Conservation (phyloP, 441 rosid genomes). For the Gossypium trilobum region DNA sequence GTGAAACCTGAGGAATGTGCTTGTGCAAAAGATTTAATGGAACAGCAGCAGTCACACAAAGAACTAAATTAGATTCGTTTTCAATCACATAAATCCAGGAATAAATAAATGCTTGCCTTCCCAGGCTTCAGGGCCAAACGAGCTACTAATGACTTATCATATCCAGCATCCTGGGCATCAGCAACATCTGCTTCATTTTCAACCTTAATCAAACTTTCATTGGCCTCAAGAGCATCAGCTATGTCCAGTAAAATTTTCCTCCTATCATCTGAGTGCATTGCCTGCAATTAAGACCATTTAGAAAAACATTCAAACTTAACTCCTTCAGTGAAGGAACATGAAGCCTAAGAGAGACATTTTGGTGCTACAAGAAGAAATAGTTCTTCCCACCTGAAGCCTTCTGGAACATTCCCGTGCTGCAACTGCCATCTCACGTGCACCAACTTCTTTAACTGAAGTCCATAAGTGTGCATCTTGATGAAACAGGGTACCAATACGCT, state of each 20-base stretch:
- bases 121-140: slow-evolving; percentile 41
- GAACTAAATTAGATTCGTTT: background rate
- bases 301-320: slow-evolving; percentile 7
- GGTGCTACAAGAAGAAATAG: background rate
- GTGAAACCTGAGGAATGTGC: background rate
- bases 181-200: slow-evolving; percentile 42
- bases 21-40: background rate
- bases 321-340: background rate
- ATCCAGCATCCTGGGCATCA: slow-evolving; percentile 35
- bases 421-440: slow-evolving; percentile 39
- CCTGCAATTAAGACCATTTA: slow-evolving; percentile 20
- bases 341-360: background rate
- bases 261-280: slow-evolving; percentile 29
- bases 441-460: slow-evolving; percentile 20
- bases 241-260: slow-evolving; percentile 32
- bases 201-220: slow-evolving; percentile 26
- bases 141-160: slow-evolving; percentile 32
- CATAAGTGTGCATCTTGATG: slow-evolving; percentile 36
- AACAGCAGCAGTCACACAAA: background rate
- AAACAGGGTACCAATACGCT: slow-evolving; percentile 32
- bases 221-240: slow-evolving; percentile 40
- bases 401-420: slow-evolving; percentile 37
- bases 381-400: slow-evolving; percentile 30
- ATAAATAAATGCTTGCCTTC: slow-evolving; percentile 26
- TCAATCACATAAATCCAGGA: background rate